These are phyloP conservation scores for Fistulinella staudtii DNA, from an alignment of 1,284 basidiomycete genomes.

Conservation along the genomic window DNA sequence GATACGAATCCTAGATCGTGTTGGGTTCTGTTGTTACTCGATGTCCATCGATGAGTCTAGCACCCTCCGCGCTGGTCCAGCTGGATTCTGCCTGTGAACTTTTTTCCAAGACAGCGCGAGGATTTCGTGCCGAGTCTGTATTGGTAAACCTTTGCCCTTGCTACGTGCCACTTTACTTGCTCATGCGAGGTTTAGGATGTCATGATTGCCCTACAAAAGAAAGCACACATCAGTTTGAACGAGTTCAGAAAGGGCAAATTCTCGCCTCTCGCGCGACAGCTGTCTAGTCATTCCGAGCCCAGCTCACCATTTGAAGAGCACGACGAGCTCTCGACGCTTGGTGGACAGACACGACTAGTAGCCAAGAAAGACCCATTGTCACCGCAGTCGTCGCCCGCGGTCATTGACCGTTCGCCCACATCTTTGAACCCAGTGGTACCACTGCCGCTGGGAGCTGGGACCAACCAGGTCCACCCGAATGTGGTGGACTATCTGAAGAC, in stretches of 20 bases:
- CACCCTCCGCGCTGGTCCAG: conserved; percentile 71
- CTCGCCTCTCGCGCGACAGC: conserved; percentile 44
- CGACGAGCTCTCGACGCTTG: conserved; percentile 67
- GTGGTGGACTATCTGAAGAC: conserved; percentile 66
- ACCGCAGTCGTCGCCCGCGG: conserved; percentile 46
- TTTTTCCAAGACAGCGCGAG: conserved; percentile 65
- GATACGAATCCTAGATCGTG: no score
- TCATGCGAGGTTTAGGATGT: conserved; percentile 34
- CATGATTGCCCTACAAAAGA: conserved; percentile 46
- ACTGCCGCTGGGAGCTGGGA: conserved; percentile 44
- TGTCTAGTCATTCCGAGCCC: conserved; percentile 41
- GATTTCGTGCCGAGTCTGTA: conserved; percentile 66
- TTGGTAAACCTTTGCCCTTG: conserved; percentile 43
- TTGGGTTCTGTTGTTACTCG: conserved; percentile 77
- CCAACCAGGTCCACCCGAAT: conserved; percentile 48
- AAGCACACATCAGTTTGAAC: conserved; percentile 61
- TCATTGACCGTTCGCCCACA: conserved; percentile 62
- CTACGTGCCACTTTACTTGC: not conserved
- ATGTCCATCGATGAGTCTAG: conserved; percentile 76
- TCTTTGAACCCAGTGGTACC: conserved; percentile 65
- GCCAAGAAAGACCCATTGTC: conserved; percentile 54
- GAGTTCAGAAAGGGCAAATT: conserved; percentile 58
- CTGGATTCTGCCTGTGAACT: conserved; percentile 75
- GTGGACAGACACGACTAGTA: conserved; percentile 67
- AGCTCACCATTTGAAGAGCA: conserved; percentile 52